phyloP scores from a whole-genome alignment of 169 alveolate species.

The Plasmodium gaboni region DNA sequence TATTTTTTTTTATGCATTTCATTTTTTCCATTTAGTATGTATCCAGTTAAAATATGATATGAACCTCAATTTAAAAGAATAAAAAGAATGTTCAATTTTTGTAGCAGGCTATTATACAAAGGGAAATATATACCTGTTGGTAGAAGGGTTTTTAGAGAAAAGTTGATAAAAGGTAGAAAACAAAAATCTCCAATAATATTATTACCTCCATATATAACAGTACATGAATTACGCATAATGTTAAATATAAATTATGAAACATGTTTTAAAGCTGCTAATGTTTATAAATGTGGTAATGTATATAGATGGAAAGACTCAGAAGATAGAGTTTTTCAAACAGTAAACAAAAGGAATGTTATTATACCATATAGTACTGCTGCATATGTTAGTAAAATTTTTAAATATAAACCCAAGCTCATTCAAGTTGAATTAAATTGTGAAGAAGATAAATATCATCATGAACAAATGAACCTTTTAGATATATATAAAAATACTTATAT shows the following conservation, averaged over 20 bases:
- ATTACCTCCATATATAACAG: conserved; percentile 83
- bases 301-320: conserved; percentile 85
- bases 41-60: neutral
- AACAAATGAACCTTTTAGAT: conserved; percentile 14
- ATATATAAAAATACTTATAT: conserved; percentile 32
- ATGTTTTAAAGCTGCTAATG: conserved; percentile 81
- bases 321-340: conserved; percentile 82
- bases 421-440: conserved; percentile 84
- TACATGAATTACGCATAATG: conserved; percentile 85
- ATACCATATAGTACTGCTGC: conserved; percentile 87
- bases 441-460: conserved; percentile 69
- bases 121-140: conserved; percentile 85
- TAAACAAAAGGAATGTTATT: conserved; percentile 82
- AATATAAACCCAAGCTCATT: conserved; percentile 82
- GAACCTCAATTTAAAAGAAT: conserved; percentile 3
- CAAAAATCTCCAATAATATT: conserved; percentile 86
- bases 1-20: neutral
- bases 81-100: conserved; percentile 28
- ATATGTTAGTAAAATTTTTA: conserved; percentile 79
- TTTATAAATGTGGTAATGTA: conserved; percentile 76
- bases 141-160: conserved; percentile 81
- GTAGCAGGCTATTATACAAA: conserved; percentile 64
- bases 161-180: conserved; percentile 78
- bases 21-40: neutral
- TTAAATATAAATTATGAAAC: conserved; percentile 78